phyloP scores from a whole-genome alignment of 2,329 filamentous ascomycete genomes.

The Claviceps maximensis region DNA sequence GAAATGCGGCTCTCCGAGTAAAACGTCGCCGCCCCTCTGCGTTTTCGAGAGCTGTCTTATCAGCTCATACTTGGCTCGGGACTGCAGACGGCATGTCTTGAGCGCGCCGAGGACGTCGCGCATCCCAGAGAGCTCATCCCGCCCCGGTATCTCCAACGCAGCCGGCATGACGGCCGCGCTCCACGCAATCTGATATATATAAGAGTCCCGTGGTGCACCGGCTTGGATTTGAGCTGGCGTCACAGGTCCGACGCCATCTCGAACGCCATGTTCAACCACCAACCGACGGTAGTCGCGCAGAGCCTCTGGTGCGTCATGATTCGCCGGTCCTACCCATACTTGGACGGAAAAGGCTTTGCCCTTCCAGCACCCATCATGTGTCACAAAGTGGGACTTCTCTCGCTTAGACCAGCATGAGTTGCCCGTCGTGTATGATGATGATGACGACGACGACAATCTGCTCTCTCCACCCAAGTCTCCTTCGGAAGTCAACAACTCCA shows the following conservation, averaged over 20 bases:
- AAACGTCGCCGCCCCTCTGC: constrained; percentile 3
- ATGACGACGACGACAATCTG: no score
- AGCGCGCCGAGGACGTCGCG: constrained; percentile 29
- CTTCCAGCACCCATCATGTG: constrained; percentile 14
- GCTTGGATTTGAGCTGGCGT: constrained; percentile 35
- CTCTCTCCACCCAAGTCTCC: background rate
- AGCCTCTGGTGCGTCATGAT: constrained; percentile 20
- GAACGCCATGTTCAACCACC: constrained; percentile 23
- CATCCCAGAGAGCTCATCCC: constrained; percentile 24
- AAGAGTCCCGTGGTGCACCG: constrained; percentile 32
- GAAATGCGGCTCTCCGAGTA: constrained; percentile 16
- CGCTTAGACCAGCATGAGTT: constrained; percentile 4
- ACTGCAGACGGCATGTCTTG: constrained; percentile 24
- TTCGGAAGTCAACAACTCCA: constrained; percentile 5
- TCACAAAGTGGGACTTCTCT: constrained; percentile 13
- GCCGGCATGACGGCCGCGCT: constrained; percentile 30
- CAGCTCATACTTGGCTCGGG: constrained; percentile 16
- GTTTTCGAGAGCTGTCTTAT: constrained; percentile 8
- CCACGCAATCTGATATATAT: constrained; percentile 41
- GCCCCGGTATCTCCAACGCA: constrained; percentile 15
- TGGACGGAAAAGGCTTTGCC: constrained; percentile 12
- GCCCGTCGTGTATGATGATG: background rate
- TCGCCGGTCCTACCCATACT: constrained; percentile 35
- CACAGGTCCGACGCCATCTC: constrained; percentile 28
- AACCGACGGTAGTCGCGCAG: constrained; percentile 35